Conservation (phyloP, 768 basidiomycete genomes). For the Leccinum incarnatum region DNA sequence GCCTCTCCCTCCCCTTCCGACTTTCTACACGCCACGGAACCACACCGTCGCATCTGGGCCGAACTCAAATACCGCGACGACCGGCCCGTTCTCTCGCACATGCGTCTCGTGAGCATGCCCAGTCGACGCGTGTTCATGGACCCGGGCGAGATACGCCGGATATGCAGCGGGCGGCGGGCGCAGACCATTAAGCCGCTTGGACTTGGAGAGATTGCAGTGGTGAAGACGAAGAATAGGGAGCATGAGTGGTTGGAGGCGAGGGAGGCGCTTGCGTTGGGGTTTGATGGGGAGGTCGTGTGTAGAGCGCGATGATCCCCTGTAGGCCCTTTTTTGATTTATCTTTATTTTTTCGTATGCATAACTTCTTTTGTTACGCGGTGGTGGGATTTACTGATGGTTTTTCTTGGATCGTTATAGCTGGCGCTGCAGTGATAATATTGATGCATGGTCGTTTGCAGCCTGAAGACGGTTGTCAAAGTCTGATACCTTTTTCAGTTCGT, state of each 20-base stretch:
- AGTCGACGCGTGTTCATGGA: conserved; percentile 79
- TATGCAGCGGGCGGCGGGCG: conserved; percentile 81
- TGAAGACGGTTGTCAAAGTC: no score
- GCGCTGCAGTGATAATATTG: no score
- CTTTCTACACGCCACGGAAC: conserved; percentile 58
- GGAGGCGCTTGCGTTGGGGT: conserved; percentile 77
- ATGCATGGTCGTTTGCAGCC: no score
- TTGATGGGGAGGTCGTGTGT: conserved; percentile 87
- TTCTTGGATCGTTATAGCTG: no score
- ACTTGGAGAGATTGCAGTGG: conserved; percentile 90
- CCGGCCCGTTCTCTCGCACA: conserved; percentile 72
- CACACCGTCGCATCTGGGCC: conserved; percentile 70
- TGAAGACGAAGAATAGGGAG: conserved; percentile 67
- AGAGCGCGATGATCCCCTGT: conserved; percentile 50
- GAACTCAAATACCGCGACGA: conserved; percentile 93
- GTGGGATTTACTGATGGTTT: no score
- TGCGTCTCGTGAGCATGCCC: conserved; percentile 83
- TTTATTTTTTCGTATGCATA: no score
- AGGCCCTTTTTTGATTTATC: no score
- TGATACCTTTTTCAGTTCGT: no score
- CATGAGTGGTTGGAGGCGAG: conserved; percentile 89
- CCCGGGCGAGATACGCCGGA: conserved; percentile 62
- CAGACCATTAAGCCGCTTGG: conserved; percentile 80
- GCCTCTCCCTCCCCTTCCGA: conserved; percentile 58
- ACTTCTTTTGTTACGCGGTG: no score